These are phyloP conservation scores for Collybia mongolica DNA, from an alignment of 768 basidiomycete species.

Conservation along the genomic window DNA sequence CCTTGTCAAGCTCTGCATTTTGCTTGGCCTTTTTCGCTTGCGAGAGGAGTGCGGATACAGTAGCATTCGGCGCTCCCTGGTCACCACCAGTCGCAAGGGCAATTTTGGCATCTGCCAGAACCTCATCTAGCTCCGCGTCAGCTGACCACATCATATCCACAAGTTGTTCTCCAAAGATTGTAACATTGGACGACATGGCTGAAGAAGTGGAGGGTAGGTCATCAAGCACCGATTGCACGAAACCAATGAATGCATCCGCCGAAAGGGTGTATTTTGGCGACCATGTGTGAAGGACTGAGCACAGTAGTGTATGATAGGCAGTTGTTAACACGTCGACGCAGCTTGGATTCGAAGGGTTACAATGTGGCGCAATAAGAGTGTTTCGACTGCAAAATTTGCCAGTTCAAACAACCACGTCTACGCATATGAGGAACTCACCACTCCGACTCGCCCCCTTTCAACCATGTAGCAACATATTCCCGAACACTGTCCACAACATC, in stretches of 20 bases:
- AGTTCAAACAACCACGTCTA: slow-evolving; percentile 16
- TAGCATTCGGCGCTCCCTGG: slow-evolving; percentile 16
- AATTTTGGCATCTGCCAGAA: slow-evolving; percentile 52
- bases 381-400: slow-evolving; percentile 46
- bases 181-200: slow-evolving; percentile 40
- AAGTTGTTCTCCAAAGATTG: slow-evolving; percentile 63
- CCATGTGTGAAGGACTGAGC: slow-evolving; percentile 58
- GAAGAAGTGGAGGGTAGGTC: slow-evolving; percentile 71
- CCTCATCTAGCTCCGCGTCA: slow-evolving; percentile 75
- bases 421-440: slow-evolving; percentile 42
- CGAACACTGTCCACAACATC: slow-evolving; percentile 57
- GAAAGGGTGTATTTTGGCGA: slow-evolving; percentile 45
- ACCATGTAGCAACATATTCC: slow-evolving; percentile 52
- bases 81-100: slow-evolving; percentile 34
- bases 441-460: slow-evolving; percentile 56
- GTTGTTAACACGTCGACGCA: slow-evolving; percentile 59
- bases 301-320: slow-evolving; percentile 67
- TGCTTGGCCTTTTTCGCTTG: slow-evolving; percentile 49
- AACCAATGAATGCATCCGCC: slow-evolving; percentile 52
- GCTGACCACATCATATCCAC: slow-evolving; percentile 83
- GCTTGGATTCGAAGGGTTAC: slow-evolving; percentile 51
- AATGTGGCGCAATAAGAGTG: slow-evolving; percentile 59
- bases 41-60: slow-evolving; percentile 17
- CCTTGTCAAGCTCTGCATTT: slow-evolving; percentile 62
- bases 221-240: slow-evolving; percentile 60